A percentile compares a stretch with the other conserved stretches of the same genome.
phyloP scores from a whole-genome alignment of 1,284 basidiomycete genomes.

The Trichosporon coremiiforme region DNA sequence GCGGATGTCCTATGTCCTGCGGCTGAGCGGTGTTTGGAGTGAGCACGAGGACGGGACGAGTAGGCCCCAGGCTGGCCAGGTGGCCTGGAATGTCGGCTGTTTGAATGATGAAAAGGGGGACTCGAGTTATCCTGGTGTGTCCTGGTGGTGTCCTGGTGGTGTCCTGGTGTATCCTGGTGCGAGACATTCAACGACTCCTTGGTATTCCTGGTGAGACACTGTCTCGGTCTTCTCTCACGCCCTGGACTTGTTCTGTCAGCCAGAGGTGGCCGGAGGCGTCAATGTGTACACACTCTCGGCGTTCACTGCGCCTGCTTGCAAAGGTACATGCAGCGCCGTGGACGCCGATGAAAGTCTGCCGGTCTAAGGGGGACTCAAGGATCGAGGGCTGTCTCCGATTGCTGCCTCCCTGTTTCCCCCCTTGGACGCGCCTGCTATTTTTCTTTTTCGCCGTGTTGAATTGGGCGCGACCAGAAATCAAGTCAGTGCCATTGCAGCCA shows the following conservation, averaged over 20 bases:
- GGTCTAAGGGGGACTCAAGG: neutral
- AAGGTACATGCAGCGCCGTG: neutral
- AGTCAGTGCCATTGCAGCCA: neutral
- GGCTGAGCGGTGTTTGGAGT: too few relatives aligned
- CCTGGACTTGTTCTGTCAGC: neutral
- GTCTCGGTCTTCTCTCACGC: neutral
- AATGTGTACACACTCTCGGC: neutral
- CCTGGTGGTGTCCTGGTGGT: too few relatives aligned
- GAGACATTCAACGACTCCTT: neutral
- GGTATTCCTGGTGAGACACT: neutral
- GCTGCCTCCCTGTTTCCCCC: too few relatives aligned
- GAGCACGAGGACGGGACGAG: too few relatives aligned
- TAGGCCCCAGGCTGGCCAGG: too few relatives aligned
- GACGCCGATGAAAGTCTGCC: neutral
- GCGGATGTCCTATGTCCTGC: too few relatives aligned
- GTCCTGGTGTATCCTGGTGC: neutral
- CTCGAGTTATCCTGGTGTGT: too few relatives aligned
- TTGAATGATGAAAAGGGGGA: neutral
- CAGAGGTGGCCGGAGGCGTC: neutral
- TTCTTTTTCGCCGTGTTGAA: neutral
- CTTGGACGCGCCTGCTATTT: conserved; percentile 15
- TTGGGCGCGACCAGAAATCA: neutral
- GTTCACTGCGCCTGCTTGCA: neutral
- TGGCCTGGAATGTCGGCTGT: neutral
- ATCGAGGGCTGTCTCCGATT: neutral